Evolutionary conservation across 768 basidiomycete genomes (phyloP).

Genomic region (Ramaria rubella): DNA sequence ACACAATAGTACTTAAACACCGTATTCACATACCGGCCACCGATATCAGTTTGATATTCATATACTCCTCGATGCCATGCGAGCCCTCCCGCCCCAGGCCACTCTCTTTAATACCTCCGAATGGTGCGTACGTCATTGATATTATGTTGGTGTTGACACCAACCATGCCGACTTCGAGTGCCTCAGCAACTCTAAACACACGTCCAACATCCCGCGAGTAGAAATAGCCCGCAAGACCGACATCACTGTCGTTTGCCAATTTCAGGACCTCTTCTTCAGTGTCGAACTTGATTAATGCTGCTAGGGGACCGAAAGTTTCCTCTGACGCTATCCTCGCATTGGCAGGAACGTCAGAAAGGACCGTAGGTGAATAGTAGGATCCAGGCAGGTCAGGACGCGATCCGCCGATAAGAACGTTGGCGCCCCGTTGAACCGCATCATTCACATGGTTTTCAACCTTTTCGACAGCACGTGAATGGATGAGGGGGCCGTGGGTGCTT

Average conservation of each 20-base stretch:
- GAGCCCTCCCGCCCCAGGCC: constrained; percentile 81
- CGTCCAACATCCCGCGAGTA: constrained; percentile 81
- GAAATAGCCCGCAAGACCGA: constrained; percentile 93
- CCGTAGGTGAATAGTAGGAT: constrained; percentile 80
- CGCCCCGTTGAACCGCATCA: constrained; percentile 81
- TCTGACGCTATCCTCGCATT: constrained; percentile 64
- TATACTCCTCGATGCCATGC: constrained; percentile 86
- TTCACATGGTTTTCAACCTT: constrained; percentile 85
- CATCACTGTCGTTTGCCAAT: constrained; percentile 75
- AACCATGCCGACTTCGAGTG: constrained; percentile 90
- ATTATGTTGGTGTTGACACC: constrained; percentile 77
- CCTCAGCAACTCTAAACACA: constrained; percentile 92
- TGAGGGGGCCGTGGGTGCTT: constrained; percentile 93
- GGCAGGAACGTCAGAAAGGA: constrained; percentile 75
- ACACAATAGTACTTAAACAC: not conserved
- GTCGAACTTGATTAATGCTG: constrained; percentile 81
- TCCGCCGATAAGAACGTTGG: constrained; percentile 87
- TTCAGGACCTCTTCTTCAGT: constrained; percentile 90
- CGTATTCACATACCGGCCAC: constrained; percentile 58
- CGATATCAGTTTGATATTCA: constrained; percentile 74
- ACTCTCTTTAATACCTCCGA: constrained; percentile 89
- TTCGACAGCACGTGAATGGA: constrained; percentile 76
- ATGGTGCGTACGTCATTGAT: constrained; percentile 75
- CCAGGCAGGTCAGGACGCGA: constrained; percentile 50
- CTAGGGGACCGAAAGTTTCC: constrained; percentile 94